Base-by-base conservation (phyloP, 2,329 filamentous ascomycete species). In the Colletotrichum godetiae region DNA sequence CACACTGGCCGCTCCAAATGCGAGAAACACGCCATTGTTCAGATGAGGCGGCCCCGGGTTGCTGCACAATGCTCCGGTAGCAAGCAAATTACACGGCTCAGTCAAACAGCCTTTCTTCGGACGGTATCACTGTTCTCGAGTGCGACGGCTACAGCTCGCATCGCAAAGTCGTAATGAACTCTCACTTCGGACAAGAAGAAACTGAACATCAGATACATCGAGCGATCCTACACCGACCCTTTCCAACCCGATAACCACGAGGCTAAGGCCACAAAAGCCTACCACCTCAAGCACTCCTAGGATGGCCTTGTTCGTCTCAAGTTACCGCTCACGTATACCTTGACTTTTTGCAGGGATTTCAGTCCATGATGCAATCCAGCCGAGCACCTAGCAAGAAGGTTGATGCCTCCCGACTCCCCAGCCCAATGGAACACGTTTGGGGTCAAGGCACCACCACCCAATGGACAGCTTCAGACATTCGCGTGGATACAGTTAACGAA, bases 21-120 rank as follows among this genome's bases (percentile, higher is more conserved):
- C 22, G 49, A 52, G 64, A 52, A 72, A 49, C 57, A 63, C 64
- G 69, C 65, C 65, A 68, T 68, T 58, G 29, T 58, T 72, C 49
- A 68, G 64, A 72, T 31, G 64, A 62, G 49, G 35, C 31, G 46
- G 57, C 58, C 33, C 63, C 58, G 29, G 29, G 29, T 37, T 5
- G 57, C 57, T 57, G 69, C 64, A 68, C 57, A 72, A 62, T 62
- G 69, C 65, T 22, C 64, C 22, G 46, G 27, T 35, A 60, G 35
- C 52, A 68, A 72, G 52, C 68, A 68, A 67, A 52, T 49, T 65
- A 57, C 49, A 58, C 52, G 65, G 56, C 60, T 71, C 68, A 60
- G 67, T 59, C 46, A 46, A 71, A 67, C 42, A 49, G 29, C 42
- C 24, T 35, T 35, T 35, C 58, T 24, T 56, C 33, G 3, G 33